Evolutionary conservation across 768 basidiomycete species (phyloP).

Genomic region (Lentinula lateritia): DNA sequence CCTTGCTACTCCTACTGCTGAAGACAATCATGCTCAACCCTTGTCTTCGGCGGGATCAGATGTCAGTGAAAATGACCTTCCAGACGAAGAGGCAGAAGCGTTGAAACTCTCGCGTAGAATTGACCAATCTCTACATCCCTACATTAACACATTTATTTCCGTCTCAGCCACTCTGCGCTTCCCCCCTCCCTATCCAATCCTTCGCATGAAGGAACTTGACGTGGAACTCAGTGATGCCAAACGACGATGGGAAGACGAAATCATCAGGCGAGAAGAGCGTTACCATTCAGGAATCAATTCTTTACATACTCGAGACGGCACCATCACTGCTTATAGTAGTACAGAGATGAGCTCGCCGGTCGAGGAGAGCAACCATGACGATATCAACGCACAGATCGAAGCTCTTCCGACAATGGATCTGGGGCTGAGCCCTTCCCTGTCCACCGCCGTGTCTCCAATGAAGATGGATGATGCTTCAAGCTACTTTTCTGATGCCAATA

Average conservation of each 20-base stretch:
- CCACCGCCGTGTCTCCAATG: conserved; percentile 16
- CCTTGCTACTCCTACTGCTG: conserved; percentile 19
- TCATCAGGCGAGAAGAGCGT: conserved; percentile 70
- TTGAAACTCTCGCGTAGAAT: conserved; percentile 70
- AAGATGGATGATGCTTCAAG: conserved; percentile 26
- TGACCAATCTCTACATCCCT: conserved; percentile 77
- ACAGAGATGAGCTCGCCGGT: background rate
- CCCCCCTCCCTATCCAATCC: conserved; percentile 85
- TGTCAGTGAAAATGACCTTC: conserved; percentile 40
- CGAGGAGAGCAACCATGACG: conserved; percentile 28
- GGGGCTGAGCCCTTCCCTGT: conserved; percentile 14
- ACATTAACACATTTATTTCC: conserved; percentile 83
- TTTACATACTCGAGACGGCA: conserved; percentile 3
- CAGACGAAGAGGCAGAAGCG: conserved; percentile 69
- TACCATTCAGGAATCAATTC: conserved; percentile 10
- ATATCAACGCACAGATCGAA: conserved; percentile 68
- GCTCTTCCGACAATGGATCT: conserved; percentile 33
- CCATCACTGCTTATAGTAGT: conserved; percentile 8
- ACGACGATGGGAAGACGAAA: conserved; percentile 83
- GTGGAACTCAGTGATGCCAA: conserved; percentile 65
- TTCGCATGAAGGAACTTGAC: conserved; percentile 85
- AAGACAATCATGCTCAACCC: background rate
- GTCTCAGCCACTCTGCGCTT: conserved; percentile 91
- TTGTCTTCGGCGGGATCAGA: conserved; percentile 13
- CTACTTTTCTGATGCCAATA: conserved; percentile 32